Conservation (phyloP, 371 early-diverging fungal species). For the Circinella minor region DNA sequence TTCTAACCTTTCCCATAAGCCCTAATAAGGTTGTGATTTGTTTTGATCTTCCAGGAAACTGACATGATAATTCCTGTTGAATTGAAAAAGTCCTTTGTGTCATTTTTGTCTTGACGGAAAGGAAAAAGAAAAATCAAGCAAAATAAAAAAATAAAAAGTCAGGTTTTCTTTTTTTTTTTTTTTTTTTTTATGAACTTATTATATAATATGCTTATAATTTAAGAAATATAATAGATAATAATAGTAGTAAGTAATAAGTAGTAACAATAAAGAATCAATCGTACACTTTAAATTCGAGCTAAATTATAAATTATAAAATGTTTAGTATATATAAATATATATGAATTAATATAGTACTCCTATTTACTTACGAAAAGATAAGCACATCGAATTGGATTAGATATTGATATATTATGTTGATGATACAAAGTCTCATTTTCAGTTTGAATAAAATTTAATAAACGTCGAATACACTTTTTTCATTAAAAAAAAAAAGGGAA, state of each 20-base stretch:
- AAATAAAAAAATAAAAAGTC: background rate
- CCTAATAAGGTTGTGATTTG: constrained; percentile 61
- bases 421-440: constrained; percentile 44
- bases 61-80: constrained; percentile 27
- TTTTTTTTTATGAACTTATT: too few relatives aligned
- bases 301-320: background rate
- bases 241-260: background rate
- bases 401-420: constrained; percentile 36
- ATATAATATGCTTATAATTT: too few relatives aligned
- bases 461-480: constrained; percentile 35
- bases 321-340: background rate
- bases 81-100: background rate
- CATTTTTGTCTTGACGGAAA: background rate
- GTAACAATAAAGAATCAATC: background rate
- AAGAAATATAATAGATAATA: background rate
- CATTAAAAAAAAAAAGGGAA: background rate
- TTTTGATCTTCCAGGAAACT: constrained; percentile 66
- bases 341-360: background rate
- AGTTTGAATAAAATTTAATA: constrained; percentile 43
- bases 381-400: constrained; percentile 52
- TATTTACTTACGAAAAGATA: constrained; percentile 49
- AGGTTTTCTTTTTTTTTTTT: background rate
- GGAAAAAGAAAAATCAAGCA: background rate
- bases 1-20: constrained; percentile 58
- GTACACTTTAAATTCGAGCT: constrained; percentile 7